These are phyloP conservation scores for Apophysomyces ossiformis DNA, from an alignment of 371 early-diverging fungal species.

Conservation along the genomic window DNA sequence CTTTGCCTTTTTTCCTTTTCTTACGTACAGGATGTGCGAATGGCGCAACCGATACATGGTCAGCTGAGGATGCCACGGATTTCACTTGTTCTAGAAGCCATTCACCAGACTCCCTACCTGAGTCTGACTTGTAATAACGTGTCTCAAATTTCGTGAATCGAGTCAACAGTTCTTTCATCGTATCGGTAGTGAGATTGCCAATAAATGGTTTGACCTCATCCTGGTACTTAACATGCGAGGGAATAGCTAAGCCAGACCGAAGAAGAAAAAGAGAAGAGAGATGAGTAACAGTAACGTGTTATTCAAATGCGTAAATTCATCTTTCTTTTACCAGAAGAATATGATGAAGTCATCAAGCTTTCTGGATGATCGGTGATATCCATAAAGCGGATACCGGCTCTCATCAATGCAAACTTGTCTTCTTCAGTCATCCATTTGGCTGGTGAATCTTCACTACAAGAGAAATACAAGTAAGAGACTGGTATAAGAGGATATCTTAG, in stretches of 20 bases:
- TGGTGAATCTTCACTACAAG: slow-evolving; percentile 45
- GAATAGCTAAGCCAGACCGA: slow-evolving; percentile 41
- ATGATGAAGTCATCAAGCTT: slow-evolving; percentile 7
- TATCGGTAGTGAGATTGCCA: slow-evolving; percentile 58
- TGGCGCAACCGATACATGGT: slow-evolving; percentile 69
- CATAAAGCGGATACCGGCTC: slow-evolving; percentile 75
- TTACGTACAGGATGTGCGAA: slow-evolving; percentile 69
- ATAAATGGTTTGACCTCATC: slow-evolving; percentile 62
- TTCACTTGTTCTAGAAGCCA: slow-evolving; percentile 76
- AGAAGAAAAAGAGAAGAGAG: slow-evolving; percentile 6
- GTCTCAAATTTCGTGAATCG: slow-evolving; percentile 83
- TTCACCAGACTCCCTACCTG: slow-evolving; percentile 71
- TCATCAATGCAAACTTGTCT: slow-evolving; percentile 70
- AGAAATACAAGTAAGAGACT: too few species aligned
- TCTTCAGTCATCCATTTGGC: slow-evolving; percentile 68
- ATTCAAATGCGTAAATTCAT: too few species aligned
- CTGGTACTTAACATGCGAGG: slow-evolving; percentile 47
- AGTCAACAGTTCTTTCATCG: slow-evolving; percentile 68
- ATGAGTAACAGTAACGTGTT: too few species aligned
- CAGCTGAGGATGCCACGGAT: slow-evolving; percentile 43
- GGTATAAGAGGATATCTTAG: too few species aligned
- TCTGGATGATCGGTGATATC: slow-evolving; percentile 82
- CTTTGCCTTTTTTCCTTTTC: not conserved
- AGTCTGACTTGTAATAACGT: slow-evolving; percentile 85
- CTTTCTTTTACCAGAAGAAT: too few species aligned